Conservation (phyloP, 179 eudicot genomes). For the Heliamphora pulchella region DNA sequence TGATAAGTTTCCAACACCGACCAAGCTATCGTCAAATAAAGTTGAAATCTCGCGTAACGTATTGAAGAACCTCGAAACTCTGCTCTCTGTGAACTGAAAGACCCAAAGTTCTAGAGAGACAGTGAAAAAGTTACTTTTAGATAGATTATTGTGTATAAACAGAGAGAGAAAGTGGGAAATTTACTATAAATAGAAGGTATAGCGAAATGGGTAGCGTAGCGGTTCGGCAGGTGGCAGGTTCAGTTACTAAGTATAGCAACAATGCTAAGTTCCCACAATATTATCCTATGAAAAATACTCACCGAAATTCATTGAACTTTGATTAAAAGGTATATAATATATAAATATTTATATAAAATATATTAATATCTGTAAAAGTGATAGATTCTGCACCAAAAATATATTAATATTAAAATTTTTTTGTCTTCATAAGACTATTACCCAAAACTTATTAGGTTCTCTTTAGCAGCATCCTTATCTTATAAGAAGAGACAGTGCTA, state of each 20-base stretch:
- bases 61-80: neutral
- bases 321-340: too few relatives aligned
- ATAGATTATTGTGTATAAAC: neutral
- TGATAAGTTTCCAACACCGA: slow-evolving; percentile 6
- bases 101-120: neutral
- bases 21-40: neutral
- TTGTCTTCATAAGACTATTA: too few relatives aligned
- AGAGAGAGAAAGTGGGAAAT: neutral
- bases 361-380: too few relatives aligned
- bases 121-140: neutral
- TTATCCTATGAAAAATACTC: too few relatives aligned
- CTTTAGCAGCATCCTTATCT: too few relatives aligned
- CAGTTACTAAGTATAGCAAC: neutral
- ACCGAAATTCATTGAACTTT: too few relatives aligned
- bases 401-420: too few relatives aligned
- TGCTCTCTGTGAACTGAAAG: neutral
- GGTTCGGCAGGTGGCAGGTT: neutral
- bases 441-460: too few relatives aligned
- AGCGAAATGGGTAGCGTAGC: slow-evolving; percentile 4
- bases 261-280: neutral
- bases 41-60: neutral
- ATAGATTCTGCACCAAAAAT: too few relatives aligned
- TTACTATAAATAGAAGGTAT: slow-evolving; percentile 8
- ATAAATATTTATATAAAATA: too few relatives aligned
- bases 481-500: too few relatives aligned